Base-by-base conservation (phyloP, 768 basidiomycete species). In the Panellus pusillus region DNA sequence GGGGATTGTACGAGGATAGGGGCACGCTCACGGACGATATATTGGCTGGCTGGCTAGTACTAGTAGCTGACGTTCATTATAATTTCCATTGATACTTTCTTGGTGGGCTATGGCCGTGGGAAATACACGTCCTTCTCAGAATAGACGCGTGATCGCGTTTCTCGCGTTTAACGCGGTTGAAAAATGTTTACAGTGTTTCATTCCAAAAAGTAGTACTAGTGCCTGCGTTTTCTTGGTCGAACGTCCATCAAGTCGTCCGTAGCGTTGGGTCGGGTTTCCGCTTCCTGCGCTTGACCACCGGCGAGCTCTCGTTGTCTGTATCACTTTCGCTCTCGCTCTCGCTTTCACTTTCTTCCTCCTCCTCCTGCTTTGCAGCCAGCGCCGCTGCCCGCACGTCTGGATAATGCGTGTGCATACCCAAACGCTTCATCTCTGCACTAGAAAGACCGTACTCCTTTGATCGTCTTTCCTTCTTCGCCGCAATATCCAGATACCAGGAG, bases 1-100 rank as follows among this genome's bases (percentile, higher is more conserved):
- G 19, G 89, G 89, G 3, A 75, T 90, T 55, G 84, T 90, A 31
- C 73, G 83, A 51, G 86, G 80, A 9, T 86, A 62, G 66, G 19
- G 32, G 9, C 14, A 11, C 32, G 32, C 32, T 35, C 32, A 35
- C 32, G 32, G 32, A 35, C 32, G 32, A 3, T 35, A 35, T 14
- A 35, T 35, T 11, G 11, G 9, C 32, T 11, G 7, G 31, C 32
- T 35, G 32, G 32, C 32, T 14, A 35, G 31, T 13, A 32, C 32
- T 14, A 35, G 32, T 35, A 35, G 8, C 32, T 35, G 7, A 35
- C 32, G 9, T 35, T 35, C 32, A 35, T 35, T 35, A 35, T 35
- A 35, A 35, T 35, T 35, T 14, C 11, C 32, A 35, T 35, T 35
- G 32, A 35, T 35, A 14, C 32, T 11, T 35, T 35, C 32, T 9